Percentiles rank a stretch among this genome's conserved stretches.
Conservation (phyloP, 2,329 filamentous ascomycete genomes). For the Capronia coronata region DNA sequence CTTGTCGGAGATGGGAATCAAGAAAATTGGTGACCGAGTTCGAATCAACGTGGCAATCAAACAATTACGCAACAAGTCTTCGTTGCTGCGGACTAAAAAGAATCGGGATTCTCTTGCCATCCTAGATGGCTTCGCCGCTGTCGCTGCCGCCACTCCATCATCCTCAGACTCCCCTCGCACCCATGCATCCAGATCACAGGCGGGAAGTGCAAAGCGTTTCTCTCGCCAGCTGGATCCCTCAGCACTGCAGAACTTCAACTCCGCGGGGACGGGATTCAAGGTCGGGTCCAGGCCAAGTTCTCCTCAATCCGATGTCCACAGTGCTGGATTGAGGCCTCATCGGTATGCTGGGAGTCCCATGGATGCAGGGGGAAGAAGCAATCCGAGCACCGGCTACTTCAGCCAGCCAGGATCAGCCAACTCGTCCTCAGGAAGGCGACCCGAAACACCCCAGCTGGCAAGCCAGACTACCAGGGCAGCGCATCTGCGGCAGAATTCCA, state of each 20-base stretch:
- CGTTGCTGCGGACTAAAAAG: constrained; percentile 71
- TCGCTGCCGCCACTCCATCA: constrained; percentile 49
- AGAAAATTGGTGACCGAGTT: constrained; percentile 93
- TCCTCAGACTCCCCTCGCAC: constrained; percentile 61
- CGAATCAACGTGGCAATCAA: constrained; percentile 82
- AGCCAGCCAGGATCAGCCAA: constrained; percentile 49
- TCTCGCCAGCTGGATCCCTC: constrained; percentile 42
- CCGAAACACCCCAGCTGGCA: constrained; percentile 57
- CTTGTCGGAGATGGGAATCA: constrained; percentile 95
- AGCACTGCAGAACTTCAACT: constrained; percentile 37
- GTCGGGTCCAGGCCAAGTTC: constrained; percentile 63
- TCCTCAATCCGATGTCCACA: constrained; percentile 57
- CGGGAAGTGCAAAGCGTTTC: constrained; percentile 55
- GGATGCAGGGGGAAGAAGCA: constrained; percentile 45
- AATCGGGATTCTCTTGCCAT: constrained; percentile 83
- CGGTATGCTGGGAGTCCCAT: constrained; percentile 57
- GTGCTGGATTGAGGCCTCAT: constrained; percentile 47
- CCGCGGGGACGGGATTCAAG: constrained; percentile 43
- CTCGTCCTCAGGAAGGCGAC: constrained; percentile 49
- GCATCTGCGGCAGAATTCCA: constrained; percentile 74
- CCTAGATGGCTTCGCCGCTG: constrained; percentile 58
- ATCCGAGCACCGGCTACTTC: constrained; percentile 49
- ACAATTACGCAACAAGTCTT: constrained; percentile 69
- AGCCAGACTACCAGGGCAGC: constrained; percentile 55
- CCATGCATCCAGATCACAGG: constrained; percentile 48